Evolutionary conservation across 2,329 filamentous ascomycete species (phyloP).

Genomic region (Diaporthe sp.): DNA sequence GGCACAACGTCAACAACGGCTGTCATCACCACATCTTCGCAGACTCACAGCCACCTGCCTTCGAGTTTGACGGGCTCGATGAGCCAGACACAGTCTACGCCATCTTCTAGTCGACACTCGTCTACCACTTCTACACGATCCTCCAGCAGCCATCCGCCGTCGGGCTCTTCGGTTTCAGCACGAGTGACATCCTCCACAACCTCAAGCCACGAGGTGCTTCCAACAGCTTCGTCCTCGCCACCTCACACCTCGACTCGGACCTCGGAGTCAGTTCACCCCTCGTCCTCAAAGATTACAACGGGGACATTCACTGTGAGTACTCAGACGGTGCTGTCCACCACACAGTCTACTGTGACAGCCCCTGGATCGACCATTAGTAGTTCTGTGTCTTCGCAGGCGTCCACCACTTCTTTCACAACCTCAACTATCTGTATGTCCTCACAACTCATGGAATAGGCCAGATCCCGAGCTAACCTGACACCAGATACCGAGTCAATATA

Average conservation of each 20-base stretch:
- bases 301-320: neutral
- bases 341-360: neutral
- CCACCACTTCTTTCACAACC: neutral
- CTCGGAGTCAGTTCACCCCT: neutral
- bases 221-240: neutral
- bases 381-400: neutral
- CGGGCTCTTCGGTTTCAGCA: neutral
- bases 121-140: neutral
- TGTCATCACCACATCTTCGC: neutral
- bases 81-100: neutral
- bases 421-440: slow-evolving; percentile 10
- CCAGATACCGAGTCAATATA: neutral
- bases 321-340: no score
- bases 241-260: neutral
- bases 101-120: neutral
- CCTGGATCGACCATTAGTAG: neutral
- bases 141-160: neutral
- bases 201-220: neutral
- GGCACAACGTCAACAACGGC: neutral
- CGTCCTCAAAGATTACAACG: neutral
- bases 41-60: neutral
- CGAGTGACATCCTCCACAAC: neutral
- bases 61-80: neutral
- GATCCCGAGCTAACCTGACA: neutral
- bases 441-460: no score